Evolutionary conservation across 169 alveolate genomes (phyloP).

Genomic region (Eimeria zaria): DNA sequence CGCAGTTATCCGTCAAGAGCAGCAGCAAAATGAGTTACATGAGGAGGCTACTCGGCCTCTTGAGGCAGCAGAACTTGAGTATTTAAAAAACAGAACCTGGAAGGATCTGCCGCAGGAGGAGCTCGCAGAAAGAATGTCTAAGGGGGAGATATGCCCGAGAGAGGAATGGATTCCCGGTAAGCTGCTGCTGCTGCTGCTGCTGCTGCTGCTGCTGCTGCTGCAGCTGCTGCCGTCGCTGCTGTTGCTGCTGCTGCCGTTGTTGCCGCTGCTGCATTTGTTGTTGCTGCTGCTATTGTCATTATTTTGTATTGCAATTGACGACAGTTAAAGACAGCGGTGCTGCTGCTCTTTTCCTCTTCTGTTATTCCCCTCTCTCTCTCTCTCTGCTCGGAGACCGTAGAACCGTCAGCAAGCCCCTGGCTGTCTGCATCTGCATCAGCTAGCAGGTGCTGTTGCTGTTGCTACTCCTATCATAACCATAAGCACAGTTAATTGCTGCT

Average conservation of each 20-base stretch:
- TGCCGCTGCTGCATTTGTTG: too few relatives aligned
- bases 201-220: background rate
- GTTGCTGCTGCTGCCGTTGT: background rate
- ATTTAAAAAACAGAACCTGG: constrained; percentile 65
- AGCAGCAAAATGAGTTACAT: constrained; percentile 5
- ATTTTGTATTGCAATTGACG: background rate
- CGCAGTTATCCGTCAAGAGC: constrained; percentile 45
- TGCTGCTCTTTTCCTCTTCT: background rate
- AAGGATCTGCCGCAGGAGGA: constrained; percentile 76
- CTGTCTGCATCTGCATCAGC: too few relatives aligned
- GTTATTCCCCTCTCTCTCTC: too few relatives aligned
- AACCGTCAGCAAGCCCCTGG: too few relatives aligned
- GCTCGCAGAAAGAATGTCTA: constrained; percentile 78
- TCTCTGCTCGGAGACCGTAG: too few relatives aligned
- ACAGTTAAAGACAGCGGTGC: background rate
- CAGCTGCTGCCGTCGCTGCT: background rate
- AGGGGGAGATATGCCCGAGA: constrained; percentile 84
- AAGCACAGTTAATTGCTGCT: background rate
- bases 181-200: background rate
- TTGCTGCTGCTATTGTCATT: background rate
- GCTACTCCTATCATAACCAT: too few relatives aligned
- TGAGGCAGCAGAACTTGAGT: constrained; percentile 25
- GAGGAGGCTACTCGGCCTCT: constrained; percentile 14
- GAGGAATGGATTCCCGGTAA: constrained; percentile 84
- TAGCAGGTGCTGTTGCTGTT: background rate